Evolutionary conservation across 1,139 yeast species (phyloP), one percentile per base, ranked within the genome.

Genomic region (Chernovozyma aurita): DNA sequence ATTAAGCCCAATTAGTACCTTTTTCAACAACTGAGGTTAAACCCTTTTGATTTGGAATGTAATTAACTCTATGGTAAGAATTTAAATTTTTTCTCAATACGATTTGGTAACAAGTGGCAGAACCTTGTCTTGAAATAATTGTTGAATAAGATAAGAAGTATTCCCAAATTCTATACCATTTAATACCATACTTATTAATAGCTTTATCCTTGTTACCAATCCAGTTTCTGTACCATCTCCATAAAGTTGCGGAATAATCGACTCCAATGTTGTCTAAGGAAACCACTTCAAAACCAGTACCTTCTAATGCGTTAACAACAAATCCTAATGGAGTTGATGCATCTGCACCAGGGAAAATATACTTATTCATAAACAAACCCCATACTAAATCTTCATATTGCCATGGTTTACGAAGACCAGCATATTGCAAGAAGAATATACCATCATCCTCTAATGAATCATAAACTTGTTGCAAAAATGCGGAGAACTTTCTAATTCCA

Each of bases 141-240:
- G 84, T 77, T 18, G 95, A 83, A 39, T 75, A 75, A 44, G 95
- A 86, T 57, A 87, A 77, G 69, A 87, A 87, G 71, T 64, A 86
- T 65, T 86, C 95, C 96, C 96, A 87, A 62, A 87, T 86, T 65
- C 95, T 80, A 68, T 71, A 88, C 96, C 96, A 87, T 67, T 80
- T 82, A 50, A 75, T 65, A 50, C 97, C 97, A 55, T 88, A 87
- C 68, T 85, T 85, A 69, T 77, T 75, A 42, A 81, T 71, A 43
- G 78, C 87, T 57, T 78, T 70, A 37, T 85, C 92, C 65, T 76
- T 77, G 78, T 87, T 87, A 44, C 82, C 83, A 52, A 84, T 60
- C 97, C 97, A 87, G 78, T 87, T 88, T 63, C 94, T 73, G 78
- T 88, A 88, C 97, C 96, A 87, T 68, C 82, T 79, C 90, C 94